Base-by-base conservation (phyloP, 306 rosid genomes). In the Oemleria cerasiformis region DNA sequence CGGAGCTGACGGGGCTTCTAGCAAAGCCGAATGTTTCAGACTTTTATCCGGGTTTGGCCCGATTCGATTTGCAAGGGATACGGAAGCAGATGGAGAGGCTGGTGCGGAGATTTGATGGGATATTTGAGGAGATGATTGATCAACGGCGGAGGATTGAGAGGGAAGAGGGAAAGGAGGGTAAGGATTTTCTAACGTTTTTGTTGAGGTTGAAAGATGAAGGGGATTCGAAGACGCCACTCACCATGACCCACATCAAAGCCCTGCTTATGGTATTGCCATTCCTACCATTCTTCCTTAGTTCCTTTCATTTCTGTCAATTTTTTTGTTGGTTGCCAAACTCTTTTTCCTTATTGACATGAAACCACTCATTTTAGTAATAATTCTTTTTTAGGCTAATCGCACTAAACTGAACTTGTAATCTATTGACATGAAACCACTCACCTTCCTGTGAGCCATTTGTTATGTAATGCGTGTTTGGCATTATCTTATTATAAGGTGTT, bases 21-120 rank as follows among this genome's bases (percentile, higher is more conserved):
- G 86, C 77, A 38, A 83, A 74, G 77, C 95, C 95, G 13, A 89
- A 91, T 38, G 7, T 91, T 20, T 94, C 92, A 53, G 97, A 94
- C 19, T 91, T 87, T 14, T 94, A 71, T 57, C 91, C 94, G 54
- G 63, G 71, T 21, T 59, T 94, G 86, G 92, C 91, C 16, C 80
- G 88, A 45, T 94, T 94, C 3, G 97, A 94, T 67, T 38, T 94
- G 82, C 98, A 94, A 43, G 95, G 96, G 11, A 72, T 91, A 36
- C 72, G 5, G 64, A 86, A 76, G 67, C 17, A 85, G 73, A 91
- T 87, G 90, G 11, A 16, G 0, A 30, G 2, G 14, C 58, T 81
- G 57, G 78, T 17, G 0, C 25, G 5, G 4, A 74, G 73, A 19
- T 81, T 93, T 4, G 96, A 94, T 39, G 30, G 7, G 55, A 87